Percentiles rank a stretch among this genome's conserved stretches.
Conservation (phyloP, 2,329 filamentous ascomycete species). For the Penicillium sp. region DNA sequence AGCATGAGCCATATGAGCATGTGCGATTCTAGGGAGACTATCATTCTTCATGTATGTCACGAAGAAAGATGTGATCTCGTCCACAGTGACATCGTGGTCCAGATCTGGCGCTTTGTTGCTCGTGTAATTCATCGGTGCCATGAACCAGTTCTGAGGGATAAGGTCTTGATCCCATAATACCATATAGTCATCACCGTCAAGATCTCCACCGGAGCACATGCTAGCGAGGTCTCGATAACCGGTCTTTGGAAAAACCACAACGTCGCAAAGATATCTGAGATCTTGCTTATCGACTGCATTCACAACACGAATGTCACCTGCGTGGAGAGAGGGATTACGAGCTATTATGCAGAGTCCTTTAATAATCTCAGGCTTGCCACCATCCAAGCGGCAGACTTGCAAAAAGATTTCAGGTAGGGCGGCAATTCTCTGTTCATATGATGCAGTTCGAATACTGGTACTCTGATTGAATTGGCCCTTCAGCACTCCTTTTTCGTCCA, state of each 20-base stretch:
- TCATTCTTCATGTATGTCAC: constrained; percentile 93
- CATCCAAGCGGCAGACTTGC: constrained; percentile 66
- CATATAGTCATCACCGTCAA: constrained; percentile 95
- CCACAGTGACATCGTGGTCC: constrained; percentile 64
- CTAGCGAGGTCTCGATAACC: constrained; percentile 84
- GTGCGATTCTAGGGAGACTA: constrained; percentile 74
- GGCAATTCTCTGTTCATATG: constrained; percentile 48
- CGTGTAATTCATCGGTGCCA: constrained; percentile 74
- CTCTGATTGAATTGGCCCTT: constrained; percentile 66
- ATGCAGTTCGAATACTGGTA: constrained; percentile 1
- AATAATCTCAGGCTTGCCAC: constrained; percentile 63
- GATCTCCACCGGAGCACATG: constrained; percentile 94
- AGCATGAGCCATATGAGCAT: constrained; percentile 75
- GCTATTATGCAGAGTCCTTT: constrained; percentile 79
- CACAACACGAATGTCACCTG: constrained; percentile 87
- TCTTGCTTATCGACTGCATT: constrained; percentile 72
- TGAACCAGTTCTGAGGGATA: constrained; percentile 68
- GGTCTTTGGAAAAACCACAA: constrained; percentile 81
- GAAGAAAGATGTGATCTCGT: constrained; percentile 81
- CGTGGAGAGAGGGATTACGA: constrained; percentile 90
- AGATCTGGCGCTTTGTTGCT: constrained; percentile 59
- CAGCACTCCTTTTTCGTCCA: constrained; percentile 79
- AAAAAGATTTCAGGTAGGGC: constrained; percentile 84
- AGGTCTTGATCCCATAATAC: constrained; percentile 85
- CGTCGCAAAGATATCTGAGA: constrained; percentile 77